Evolutionary conservation across 768 basidiomycete species (phyloP).

Genomic region (Lentinula edodes): DNA sequence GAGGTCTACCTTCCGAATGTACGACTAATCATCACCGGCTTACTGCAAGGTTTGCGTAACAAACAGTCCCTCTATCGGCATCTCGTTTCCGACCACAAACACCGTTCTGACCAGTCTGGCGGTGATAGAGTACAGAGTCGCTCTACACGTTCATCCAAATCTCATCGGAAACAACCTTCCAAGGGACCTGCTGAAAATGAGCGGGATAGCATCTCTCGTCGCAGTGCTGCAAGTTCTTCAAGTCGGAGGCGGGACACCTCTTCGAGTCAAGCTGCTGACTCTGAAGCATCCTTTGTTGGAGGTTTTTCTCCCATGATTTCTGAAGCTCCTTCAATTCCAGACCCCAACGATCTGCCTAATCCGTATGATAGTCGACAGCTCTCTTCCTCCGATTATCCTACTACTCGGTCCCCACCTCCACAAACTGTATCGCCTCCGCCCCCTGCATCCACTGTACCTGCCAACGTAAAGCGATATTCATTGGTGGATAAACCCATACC

Average conservation of each 20-base stretch:
- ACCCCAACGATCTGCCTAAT: conserved; percentile 7
- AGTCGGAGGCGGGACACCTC: conserved; percentile 28
- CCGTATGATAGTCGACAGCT: conserved; percentile 7
- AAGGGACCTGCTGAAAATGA: conserved; percentile 39
- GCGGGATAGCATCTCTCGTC: conserved; percentile 31
- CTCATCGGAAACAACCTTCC: conserved; percentile 45
- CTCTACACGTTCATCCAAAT: conserved; percentile 44
- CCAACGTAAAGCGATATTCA: conserved; percentile 74
- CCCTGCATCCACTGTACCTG: conserved; percentile 42
- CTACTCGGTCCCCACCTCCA: conserved; percentile 13
- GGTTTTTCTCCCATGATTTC: conserved; percentile 34
- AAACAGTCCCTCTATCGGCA: conserved; percentile 89
- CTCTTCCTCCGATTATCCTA: conserved; percentile 9
- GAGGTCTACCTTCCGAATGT: conserved; percentile 88
- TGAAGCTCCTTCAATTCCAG: conserved; percentile 1
- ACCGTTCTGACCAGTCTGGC: conserved; percentile 40
- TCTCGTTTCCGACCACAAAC: conserved; percentile 58
- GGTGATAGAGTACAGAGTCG: conserved; percentile 56
- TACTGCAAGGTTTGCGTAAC: conserved; percentile 88
- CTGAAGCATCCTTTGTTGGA: conserved; percentile 43
- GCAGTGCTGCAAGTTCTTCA: conserved; percentile 33
- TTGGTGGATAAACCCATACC: conserved; percentile 66
- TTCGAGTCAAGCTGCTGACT: conserved; percentile 19
- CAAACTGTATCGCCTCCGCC: conserved; percentile 13
- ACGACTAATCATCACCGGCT: conserved; percentile 84